Evolutionary conservation across 306 rosid genomes (phyloP), one percentile per base, ranked within the genome.

Genomic region (Psophocarpus tetragonolobus): DNA sequence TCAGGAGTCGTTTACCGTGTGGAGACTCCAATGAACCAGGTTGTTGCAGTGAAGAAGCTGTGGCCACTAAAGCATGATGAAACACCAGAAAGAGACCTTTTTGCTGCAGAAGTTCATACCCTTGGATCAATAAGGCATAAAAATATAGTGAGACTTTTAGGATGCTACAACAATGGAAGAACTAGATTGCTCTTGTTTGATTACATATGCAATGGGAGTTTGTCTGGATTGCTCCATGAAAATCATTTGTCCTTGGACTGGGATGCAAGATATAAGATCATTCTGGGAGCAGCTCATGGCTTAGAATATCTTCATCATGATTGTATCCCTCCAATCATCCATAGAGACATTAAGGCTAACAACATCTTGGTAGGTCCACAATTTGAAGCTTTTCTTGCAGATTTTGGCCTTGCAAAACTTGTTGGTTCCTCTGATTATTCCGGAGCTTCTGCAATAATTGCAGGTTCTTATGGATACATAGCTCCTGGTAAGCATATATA

Each of bases 251-350:
- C 88, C 86, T 88, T 91, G 92, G 97, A 90, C 48, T 91, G 97
- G 97, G 94, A 91, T 85, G 87, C 91, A 74, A 58, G 65, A 58
- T 27, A 58, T 14, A 85, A 88, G 75, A 91, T 91, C 58, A 60
- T 88, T 36, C 76, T 91, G 3, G 97, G 97, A 84, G 88, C 91
- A 72, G 97, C 94, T 63, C 89, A 91, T 3, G 97, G 94, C 38
- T 82, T 91, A 68, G 92, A 92, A 60, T 91, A 91, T 88, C 90
- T 91, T 83, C 97, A 91, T 73, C 94, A 91, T 78, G 91, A 91
- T 71, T 91, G 94, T 44, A 84, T 87, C 68, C 97, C 94, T 76
- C 90, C 94, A 0, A 87, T 91, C 12, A 71, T 91, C 39, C 97
- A 91, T 60, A 83, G 97, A 0, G 97, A 91, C 58, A 78, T 91